phyloP scores from a whole-genome alignment of 768 basidiomycete species.

The Rhodotorula kratochvilovae region DNA sequence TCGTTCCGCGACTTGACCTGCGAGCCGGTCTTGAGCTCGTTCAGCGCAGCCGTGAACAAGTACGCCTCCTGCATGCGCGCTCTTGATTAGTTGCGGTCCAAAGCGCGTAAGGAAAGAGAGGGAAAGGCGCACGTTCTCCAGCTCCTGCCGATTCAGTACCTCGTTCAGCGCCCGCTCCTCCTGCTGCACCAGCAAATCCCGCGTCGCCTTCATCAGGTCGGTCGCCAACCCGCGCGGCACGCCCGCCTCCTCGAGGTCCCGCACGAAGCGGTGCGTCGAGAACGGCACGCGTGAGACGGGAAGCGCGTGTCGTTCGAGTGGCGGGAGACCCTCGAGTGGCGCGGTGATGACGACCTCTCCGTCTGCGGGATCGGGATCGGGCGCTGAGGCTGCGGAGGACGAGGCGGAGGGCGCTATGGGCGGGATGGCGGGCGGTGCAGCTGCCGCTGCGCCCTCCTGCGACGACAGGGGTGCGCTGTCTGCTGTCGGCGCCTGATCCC shows the following conservation, averaged over 20 bases:
- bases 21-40: conserved; percentile 80
- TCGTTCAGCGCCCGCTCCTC: conserved; percentile 43
- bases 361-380: not conserved
- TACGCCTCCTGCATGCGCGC: conserved; percentile 71
- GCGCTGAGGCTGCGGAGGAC: not conserved
- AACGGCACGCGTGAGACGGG: conserved; percentile 46
- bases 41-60: conserved; percentile 85
- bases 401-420: not conserved
- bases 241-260: conserved; percentile 46
- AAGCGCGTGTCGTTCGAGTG: conserved; percentile 10
- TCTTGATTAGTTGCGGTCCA: not conserved
- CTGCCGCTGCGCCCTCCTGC: not conserved
- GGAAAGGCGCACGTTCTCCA: conserved; percentile 51
- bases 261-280: conserved; percentile 51
- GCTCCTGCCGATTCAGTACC: conserved; percentile 49
- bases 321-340: conserved; percentile 18
- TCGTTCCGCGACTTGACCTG: conserved; percentile 78
- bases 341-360: conserved; percentile 15
- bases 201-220: conserved; percentile 48
- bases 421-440: not conserved
- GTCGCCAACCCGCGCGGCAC: conserved; percentile 41
- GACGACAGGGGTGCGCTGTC: not conserved
- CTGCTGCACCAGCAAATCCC: conserved; percentile 45
- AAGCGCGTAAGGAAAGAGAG: not conserved
- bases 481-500: conserved; percentile 4